phyloP scores from a whole-genome alignment of 2,329 filamentous ascomycete genomes.

The Chaetothyriales sp. region DNA sequence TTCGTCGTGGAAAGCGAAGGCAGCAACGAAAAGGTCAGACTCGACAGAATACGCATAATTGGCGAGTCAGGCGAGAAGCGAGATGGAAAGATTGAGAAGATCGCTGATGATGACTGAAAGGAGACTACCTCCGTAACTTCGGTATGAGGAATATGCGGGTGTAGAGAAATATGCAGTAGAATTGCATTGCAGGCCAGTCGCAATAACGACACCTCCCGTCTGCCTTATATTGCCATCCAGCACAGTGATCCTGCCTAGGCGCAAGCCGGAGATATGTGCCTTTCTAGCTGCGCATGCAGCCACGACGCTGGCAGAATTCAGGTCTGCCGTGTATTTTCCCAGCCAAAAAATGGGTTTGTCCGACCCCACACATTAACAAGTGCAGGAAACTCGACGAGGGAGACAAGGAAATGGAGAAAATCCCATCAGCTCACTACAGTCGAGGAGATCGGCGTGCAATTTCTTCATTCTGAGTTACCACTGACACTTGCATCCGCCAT shows the following conservation, averaged over 20 bases:
- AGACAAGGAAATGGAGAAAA: conserved; percentile 17
- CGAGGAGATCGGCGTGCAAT: conserved; percentile 51
- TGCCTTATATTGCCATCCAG: too few species aligned
- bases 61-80: conserved; percentile 85
- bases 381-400: conserved; percentile 21
- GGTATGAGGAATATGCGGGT: neutral
- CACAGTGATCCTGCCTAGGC: neutral
- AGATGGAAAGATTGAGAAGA: conserved; percentile 87
- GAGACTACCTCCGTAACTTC: neutral
- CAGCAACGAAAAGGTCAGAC: conserved; percentile 66
- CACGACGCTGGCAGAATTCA: neutral
- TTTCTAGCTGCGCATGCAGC: neutral
- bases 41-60: conserved; percentile 50
- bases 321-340: neutral
- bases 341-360: conserved; percentile 28
- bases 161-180: conserved; percentile 1
- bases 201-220: neutral
- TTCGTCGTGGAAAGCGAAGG: conserved; percentile 80
- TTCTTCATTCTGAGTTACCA: conserved; percentile 58
- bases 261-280: neutral
- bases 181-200: neutral
- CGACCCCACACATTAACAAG: conserved; percentile 32
- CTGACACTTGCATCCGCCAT: conserved; percentile 55
- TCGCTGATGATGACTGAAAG: conserved; percentile 41
- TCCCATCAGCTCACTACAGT: conserved; percentile 14